phyloP scores from a whole-genome alignment of 2,329 filamentous ascomycete genomes.

The Tolypocladium inflatum region DNA sequence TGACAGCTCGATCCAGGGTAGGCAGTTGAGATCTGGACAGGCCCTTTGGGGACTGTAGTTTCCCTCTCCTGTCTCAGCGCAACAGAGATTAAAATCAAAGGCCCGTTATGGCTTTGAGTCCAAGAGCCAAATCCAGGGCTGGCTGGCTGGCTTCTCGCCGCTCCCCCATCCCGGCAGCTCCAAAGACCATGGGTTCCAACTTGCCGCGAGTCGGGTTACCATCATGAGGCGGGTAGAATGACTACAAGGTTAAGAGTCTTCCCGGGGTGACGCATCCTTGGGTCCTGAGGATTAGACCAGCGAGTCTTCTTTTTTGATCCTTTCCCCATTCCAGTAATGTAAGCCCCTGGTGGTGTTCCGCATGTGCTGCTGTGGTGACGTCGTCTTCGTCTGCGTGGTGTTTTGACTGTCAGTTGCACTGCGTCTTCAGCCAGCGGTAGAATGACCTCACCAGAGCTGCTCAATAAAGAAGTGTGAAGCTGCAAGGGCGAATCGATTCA shows the following conservation, averaged over 20 bases:
- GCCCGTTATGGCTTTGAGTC: background rate
- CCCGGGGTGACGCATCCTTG: background rate
- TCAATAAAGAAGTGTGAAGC: too few relatives aligned
- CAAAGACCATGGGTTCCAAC: background rate
- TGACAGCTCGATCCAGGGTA: background rate
- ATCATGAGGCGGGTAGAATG: background rate
- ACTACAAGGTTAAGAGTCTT: background rate
- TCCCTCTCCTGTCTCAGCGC: background rate
- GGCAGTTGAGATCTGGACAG: background rate
- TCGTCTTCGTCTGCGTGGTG: background rate
- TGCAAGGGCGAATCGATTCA: background rate
- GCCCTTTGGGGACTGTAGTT: background rate
- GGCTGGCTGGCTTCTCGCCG: background rate
- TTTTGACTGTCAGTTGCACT: background rate
- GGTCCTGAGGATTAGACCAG: background rate
- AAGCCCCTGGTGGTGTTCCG: background rate
- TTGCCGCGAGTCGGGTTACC: background rate
- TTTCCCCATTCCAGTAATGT: background rate
- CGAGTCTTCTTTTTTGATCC: background rate
- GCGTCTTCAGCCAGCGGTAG: too few relatives aligned
- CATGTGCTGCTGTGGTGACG: background rate
- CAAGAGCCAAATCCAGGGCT: too few relatives aligned
- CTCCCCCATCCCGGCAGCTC: background rate
- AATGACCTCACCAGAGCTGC: background rate
- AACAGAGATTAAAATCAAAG: background rate